These are phyloP conservation scores for Tetracladium setigerum DNA, from an alignment of 495 filamentous ascomycete genomes.

Conservation along the genomic window DNA sequence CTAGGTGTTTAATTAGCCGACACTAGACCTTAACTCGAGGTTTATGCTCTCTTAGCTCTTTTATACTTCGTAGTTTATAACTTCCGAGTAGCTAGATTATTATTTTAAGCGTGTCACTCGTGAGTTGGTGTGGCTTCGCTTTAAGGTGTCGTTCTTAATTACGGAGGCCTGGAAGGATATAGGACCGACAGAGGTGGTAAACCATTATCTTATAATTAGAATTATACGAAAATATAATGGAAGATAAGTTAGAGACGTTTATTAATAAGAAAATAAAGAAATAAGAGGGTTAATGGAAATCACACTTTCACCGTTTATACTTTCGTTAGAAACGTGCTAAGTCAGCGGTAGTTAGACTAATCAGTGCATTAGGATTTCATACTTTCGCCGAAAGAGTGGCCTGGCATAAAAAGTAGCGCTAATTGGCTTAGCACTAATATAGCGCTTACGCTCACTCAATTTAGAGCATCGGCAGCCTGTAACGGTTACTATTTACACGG, in stretches of 20 bases:
- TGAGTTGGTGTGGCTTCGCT: background rate
- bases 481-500: no score
- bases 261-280: background rate
- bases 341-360: background rate
- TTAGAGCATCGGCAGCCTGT: no score
- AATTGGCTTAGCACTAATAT: no score
- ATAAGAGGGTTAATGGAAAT: background rate
- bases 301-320: background rate
- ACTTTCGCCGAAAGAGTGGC: conserved; percentile 1
- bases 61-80: background rate
- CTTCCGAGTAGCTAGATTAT: background rate
- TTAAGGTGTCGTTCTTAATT: background rate
- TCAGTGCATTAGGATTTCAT: background rate
- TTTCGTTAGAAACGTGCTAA: background rate
- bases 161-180: background rate
- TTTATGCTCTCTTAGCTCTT: background rate
- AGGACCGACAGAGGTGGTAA: background rate
- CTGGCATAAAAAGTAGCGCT: background rate
- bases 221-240: background rate
- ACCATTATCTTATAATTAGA: background rate
- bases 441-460: no score
- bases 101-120: background rate
- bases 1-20: conserved; percentile 1
- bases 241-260: background rate
- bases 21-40: background rate